Percentiles rank a stretch among this genome's conserved stretches.
Evolutionary conservation across 805 yeast genomes (phyloP).

Genomic region (Starmerella ratchasimensis): DNA sequence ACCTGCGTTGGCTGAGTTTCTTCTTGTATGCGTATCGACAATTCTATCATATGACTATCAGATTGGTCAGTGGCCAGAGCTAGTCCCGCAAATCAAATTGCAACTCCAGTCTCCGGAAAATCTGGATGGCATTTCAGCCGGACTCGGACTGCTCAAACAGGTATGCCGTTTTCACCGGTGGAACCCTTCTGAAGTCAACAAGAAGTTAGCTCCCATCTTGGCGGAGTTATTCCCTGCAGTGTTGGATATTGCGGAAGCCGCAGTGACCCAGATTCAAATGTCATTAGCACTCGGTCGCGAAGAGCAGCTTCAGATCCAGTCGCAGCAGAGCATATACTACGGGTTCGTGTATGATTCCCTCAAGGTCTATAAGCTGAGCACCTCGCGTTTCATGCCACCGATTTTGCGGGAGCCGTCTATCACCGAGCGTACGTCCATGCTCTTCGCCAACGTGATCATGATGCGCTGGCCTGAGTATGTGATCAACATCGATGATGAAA

Average conservation of each 20-base stretch:
- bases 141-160: constrained; percentile 56
- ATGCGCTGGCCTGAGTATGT: constrained; percentile 45
- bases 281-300: too few relatives aligned
- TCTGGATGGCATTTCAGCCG: constrained; percentile 42
- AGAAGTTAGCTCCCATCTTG: constrained; percentile 37
- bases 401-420: constrained; percentile 42
- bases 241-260: constrained; percentile 48
- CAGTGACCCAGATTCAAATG: constrained; percentile 24
- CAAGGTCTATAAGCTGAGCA: constrained; percentile 65
- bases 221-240: constrained; percentile 50
- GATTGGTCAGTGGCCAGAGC: constrained; percentile 37
- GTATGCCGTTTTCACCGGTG: constrained; percentile 60
- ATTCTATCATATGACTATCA: constrained; percentile 39
- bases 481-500: constrained; percentile 35
- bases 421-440: constrained; percentile 55
- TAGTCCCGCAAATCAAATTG: constrained; percentile 35
- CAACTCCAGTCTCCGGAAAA: constrained; percentile 34
- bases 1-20: constrained; percentile 31
- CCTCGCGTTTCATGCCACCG: constrained; percentile 40
- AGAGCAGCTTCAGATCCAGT: background rate
- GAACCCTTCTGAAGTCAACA: constrained; percentile 44
- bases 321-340: constrained; percentile 28
- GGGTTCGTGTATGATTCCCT: constrained; percentile 63
- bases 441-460: constrained; percentile 56
- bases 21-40: constrained; percentile 28